phyloP scores from a whole-genome alignment of 1,284 basidiomycete genomes.

The Irpex sp. region DNA sequence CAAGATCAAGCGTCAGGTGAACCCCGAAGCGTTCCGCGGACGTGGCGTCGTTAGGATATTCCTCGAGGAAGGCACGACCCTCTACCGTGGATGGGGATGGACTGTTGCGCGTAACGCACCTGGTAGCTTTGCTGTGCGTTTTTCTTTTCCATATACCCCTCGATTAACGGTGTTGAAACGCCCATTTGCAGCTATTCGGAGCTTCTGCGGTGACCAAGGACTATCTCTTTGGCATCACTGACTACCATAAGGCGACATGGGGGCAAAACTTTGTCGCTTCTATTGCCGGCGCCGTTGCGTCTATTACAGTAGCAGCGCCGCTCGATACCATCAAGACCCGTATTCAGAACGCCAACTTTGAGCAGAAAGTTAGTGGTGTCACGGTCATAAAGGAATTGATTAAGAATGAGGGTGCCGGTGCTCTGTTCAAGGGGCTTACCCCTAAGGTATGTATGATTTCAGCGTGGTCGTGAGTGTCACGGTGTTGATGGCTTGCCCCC shows the following conservation, averaged over 20 bases:
- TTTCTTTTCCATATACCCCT: background rate
- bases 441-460: conserved; percentile 67
- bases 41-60: conserved; percentile 90
- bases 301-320: conserved; percentile 94
- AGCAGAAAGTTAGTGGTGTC: conserved; percentile 85
- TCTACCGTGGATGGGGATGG: conserved; percentile 99
- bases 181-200: conserved; percentile 78
- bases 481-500: background rate
- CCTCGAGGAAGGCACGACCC: conserved; percentile 85
- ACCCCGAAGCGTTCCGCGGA: conserved; percentile 93
- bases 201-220: conserved; percentile 95
- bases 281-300: conserved; percentile 90
- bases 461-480: background rate
- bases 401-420: conserved; percentile 78
- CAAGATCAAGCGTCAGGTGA: conserved; percentile 98
- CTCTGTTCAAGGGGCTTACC: conserved; percentile 98
- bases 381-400: conserved; percentile 87
- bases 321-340: conserved; percentile 96
- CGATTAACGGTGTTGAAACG: background rate
- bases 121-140: conserved; percentile 86
- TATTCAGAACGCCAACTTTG: conserved; percentile 98
- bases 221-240: conserved; percentile 83
- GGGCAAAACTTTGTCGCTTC: conserved; percentile 94
- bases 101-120: conserved; percentile 98
- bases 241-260: conserved; percentile 95